Base-by-base conservation (phyloP, 2,329 filamentous ascomycete genomes). In the Laburnicola sp. region DNA sequence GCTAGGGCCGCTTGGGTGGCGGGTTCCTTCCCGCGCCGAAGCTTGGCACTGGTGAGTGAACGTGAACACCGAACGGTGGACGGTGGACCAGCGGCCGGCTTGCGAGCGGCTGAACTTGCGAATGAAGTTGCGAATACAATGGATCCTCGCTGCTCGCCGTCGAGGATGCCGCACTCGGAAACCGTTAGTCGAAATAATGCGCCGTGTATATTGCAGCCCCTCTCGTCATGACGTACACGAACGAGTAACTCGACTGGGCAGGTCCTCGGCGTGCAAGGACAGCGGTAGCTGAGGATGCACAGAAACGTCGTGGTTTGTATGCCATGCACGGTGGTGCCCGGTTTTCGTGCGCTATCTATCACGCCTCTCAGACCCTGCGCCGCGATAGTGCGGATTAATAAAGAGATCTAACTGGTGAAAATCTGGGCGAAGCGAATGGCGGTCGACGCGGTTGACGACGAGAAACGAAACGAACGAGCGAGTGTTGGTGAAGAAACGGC, bases 161-260 rank as follows among this genome's bases (percentile, higher is more conserved):
- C 10, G 23, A 30, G 30, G 30, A 25, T 42, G 42, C 31, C 23
- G 34, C 35, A n/a, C 35, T 8, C 23, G 10, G 16, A 25, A 10
- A 28, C 36, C 28, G 45, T 25, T 39, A 40, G 47, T 37, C 28
- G 43, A 9, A 9, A 21, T 45, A 35, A 3, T 21, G 16, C 11
- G 39, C 27, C 23, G 25, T 30, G 34, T 30, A n/a, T 28, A 40
- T 30, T 11, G 25, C n/a, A 27, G 22, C 49, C 44, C 44, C 53
- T 51, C 48, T 55, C 38, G 53, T 62, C 59, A 60, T 62, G 57
- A 57, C 57, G 51, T 56, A 56, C 52, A 56, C 53, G 56, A 53
- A 54, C 50, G 28, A 25, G 45, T 36, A 46, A 34, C 37, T 37
- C 45, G 38, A 45, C 27, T 32, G 23, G 54, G 42, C 42, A 53